Base-by-base conservation (phyloP, 768 basidiomycete species). In the Termitomyces sp. region DNA sequence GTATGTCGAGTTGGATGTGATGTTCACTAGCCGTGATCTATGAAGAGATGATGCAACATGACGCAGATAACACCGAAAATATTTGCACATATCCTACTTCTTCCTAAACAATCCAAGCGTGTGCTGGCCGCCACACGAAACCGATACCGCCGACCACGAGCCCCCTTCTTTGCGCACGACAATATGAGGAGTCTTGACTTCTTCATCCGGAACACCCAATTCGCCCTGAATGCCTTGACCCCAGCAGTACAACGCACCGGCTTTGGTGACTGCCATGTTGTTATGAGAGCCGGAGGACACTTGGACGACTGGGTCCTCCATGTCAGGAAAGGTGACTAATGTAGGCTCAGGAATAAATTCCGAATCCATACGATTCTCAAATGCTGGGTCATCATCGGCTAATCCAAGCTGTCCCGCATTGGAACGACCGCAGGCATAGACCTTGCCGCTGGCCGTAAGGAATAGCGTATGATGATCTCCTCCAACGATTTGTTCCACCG, bases 381-480 rank as follows among this genome's bases (percentile, higher is more conserved):
- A 80, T 22, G 83, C 89, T 5, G 79, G 78, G 63, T 96, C 84
- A 61, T 90, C 86, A 58, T 88, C 83, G 0, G 79, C 71, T 37
- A 91, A 77, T 12, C 96, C 96, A 33, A 96, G 81, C 66, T 97
- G 93, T 37, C 88, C 84, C 39, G 85, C 85, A 64, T 95, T 92
- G 47, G 84, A 85, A 39, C 95, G 86, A 3, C 96, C 96, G 66
- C 88, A 90, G 1, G 87, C 91, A 69, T 84, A 96, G 1, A 98
- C 91, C 61, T 86, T 84, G 49, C 96, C 96, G 34, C 83, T 79
- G 41, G 82, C 80, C 12, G 95, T 89, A 63, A 94, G 77, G 80
- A 99, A 98, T 49, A 98, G 70, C 0, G 94, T 86, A 69, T 99
- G 95, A 65, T 97, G 91, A 58, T 89, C 87, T 47, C 96, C 94